Base-by-base conservation (phyloP, 768 basidiomycete genomes). In the Lyophyllum shimeji region DNA sequence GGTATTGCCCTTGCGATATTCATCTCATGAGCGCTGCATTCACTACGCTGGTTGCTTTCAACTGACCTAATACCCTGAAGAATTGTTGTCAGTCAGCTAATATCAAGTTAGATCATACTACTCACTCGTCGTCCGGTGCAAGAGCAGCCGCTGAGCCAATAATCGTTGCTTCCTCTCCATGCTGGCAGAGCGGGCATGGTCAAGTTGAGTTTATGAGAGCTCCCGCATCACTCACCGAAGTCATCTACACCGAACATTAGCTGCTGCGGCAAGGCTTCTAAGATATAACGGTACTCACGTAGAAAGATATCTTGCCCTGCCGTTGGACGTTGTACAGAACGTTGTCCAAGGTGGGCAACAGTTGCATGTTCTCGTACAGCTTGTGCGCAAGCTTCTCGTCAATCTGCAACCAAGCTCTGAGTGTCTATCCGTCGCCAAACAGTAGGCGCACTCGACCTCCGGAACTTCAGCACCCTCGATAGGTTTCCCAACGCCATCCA, bases 261-360 rank as follows among this genome's bases (percentile, higher is more conserved):
- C 33, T 49, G n/a, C 23, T 37, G 6, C 15, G 13, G 47, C n/a
- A 48, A 24, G 33, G 2, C 39, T 25, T 29, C 13, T 20, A 57
- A 15, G 33, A 29, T 8, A 18, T 18, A 27, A 0, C 46, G 46
- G 8, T 20, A 74, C 87, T 63, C 67, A 91, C 93, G 68, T 93
- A 94, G 70, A 93, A 94, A 4, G 89, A 90, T 61, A 93, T 93
- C 71, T 92, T 93, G 24, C 95, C 95, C 69, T 98, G 95, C 7
- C 95, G 83, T 67, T 98, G 95, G 8, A 95, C 85, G 63, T 95
- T 95, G 71, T 94, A 91, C 15, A 98, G 78, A 33, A 96, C 76
- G 61, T 86, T 94, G 73, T 97, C 95, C 67, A 95, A 74, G 39
- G 86, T 84, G 0, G 95, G 95, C 52, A 93, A 73, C 27, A 91